Conservation (phyloP, 345 rosid species). For the Citrus glauca region DNA sequence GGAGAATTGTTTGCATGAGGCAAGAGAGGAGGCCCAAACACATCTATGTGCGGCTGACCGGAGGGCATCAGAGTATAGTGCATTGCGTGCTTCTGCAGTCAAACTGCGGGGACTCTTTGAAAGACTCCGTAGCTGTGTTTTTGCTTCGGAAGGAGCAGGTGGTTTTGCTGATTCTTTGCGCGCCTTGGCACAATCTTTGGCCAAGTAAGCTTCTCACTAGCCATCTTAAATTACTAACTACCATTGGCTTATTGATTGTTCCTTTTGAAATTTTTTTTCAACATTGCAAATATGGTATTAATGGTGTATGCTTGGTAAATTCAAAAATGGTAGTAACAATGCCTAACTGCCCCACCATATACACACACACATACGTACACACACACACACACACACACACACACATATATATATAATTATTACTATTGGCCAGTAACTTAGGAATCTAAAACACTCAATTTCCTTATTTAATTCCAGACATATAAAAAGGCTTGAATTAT, state of each 20-base stretch:
- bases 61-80: conserved; percentile 78
- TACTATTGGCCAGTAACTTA: not conserved
- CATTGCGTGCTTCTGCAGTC: conserved; percentile 84
- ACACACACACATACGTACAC: too few species aligned
- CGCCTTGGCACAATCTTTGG: conserved; percentile 81
- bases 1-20: conserved; percentile 97
- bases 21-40: conserved; percentile 97
- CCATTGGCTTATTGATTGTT: not conserved
- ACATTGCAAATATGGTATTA: not conserved
- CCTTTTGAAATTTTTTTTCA: not conserved
- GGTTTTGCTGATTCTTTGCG: conserved; percentile 75
- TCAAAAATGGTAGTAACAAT: not conserved
- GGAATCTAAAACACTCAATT: not conserved
- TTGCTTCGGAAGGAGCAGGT: conserved; percentile 58
- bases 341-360: not conserved
- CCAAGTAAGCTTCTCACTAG: conserved; percentile 58
- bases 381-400: too few species aligned
- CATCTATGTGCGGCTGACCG: conserved; percentile 91
- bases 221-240: not conserved
- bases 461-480: not conserved
- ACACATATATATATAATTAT: not conserved
- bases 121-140: conserved; percentile 67
- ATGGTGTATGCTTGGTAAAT: not conserved
- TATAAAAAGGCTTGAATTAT: not conserved
- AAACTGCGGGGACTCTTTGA: conserved; percentile 81